phyloP scores from a whole-genome alignment of 345 rosid species.

The Lagerstroemia speciosa region DNA sequence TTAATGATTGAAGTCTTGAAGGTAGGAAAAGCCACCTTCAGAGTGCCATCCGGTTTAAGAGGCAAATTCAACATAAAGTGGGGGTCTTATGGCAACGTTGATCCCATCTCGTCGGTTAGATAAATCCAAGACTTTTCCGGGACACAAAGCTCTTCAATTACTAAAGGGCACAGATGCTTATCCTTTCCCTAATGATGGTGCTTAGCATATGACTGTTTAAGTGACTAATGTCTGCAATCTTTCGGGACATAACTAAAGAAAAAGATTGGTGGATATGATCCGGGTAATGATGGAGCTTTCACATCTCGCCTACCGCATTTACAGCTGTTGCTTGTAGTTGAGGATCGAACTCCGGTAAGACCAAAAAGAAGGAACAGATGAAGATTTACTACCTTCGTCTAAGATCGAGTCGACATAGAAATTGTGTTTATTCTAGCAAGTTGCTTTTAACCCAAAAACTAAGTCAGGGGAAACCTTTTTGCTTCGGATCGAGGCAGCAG shows the following conservation, averaged over 20 bases:
- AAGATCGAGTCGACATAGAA: too few relatives aligned
- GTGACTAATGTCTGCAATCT: neutral
- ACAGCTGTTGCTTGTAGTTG: neutral
- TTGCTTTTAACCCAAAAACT: neutral
- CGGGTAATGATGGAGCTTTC: neutral
- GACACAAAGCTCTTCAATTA: conserved; percentile 7
- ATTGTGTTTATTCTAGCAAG: neutral
- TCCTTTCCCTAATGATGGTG: conserved; percentile 17
- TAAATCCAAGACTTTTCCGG: conserved; percentile 5
- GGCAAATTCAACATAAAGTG: too few relatives aligned
- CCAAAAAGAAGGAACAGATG: too few relatives aligned
- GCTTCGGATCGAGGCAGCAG: neutral
- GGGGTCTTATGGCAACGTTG: neutral
- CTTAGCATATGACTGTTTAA: neutral
- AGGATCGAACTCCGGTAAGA: neutral
- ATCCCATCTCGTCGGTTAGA: conserved; percentile 1
- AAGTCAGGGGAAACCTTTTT: neutral
- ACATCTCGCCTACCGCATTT: neutral
- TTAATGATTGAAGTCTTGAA: too few relatives aligned
- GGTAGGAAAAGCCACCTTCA: too few relatives aligned
- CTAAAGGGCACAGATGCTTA: conserved; percentile 20
- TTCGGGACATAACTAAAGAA: neutral
- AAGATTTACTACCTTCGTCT: too few relatives aligned
- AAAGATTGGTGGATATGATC: neutral
- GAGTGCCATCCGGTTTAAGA: too few relatives aligned